Evolutionary conservation across 306 rosid species (phyloP), one percentile per base, ranked within the genome.

Genomic region (Betula pendula): DNA sequence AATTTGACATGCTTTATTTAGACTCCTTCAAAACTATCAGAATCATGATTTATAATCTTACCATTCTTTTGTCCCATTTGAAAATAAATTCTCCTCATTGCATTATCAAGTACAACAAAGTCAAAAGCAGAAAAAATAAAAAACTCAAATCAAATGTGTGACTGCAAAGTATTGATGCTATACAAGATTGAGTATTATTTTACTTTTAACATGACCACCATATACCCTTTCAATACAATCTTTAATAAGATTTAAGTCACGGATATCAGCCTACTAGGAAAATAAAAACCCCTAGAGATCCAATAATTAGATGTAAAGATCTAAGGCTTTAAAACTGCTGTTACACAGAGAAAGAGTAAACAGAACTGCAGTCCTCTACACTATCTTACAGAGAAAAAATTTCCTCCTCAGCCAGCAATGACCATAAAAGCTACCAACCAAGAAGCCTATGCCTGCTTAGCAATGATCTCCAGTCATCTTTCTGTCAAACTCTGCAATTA

Each of bases 271-370:
- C 74, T 80, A 80, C 60, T 71, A 76, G 62, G 45, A 69, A 66
- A 56, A 59, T 73, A 42, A 24, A 50, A 42, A 70, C 56, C 74
- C 53, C 62, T 25, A 70, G 55, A 78, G 70, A 73, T 80, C 65
- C 81, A 77, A 70, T 72, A 72, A 73, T 79, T 84, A 66, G 50
- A 74, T 67, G 59, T 66, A 65, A 59, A 59, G 42, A 77, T 83
- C 74, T 52, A 72, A 70, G 70, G 66, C 70, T 76, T 29, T 44
- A 15, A 43, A 22, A 67, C 56, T 78, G 77, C 72, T 78, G 75
- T 78, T 69, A 75, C 71, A 84, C 79, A 81, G 76, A 48, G 42
- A 76, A 69, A 63, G 45, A 73, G 53, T 53, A 73, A 75, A 78
- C 48, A 72, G 72, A 67, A 74, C 81, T 60, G 17, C 65, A 72